Evolutionary conservation across 352 stramenopile genomes (phyloP), one percentile per base, ranked within the genome.

Genomic region (Phytophthora sansomeana): DNA sequence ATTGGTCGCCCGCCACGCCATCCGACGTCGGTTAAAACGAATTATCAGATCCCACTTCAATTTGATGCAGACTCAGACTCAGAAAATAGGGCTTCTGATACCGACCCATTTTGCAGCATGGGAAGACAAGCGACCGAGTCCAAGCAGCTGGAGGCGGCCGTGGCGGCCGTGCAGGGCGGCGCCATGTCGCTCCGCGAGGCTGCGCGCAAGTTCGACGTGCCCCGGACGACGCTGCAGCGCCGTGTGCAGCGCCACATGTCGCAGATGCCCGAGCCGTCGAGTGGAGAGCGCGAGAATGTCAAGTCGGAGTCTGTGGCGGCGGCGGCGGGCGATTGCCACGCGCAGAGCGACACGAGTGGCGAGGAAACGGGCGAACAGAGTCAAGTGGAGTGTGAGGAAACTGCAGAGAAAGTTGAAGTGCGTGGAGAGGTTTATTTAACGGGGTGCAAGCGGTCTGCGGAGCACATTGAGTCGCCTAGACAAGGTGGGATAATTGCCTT

Each of bases 151-250:
- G 75, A 87, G 55, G 75, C 78, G 47, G 86, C 86, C 21, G 90
- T 94, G 50, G 73, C 63, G 2, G 86, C 84, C 24, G 85, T 92
- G 13, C 52, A 77, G 2, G 72, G 72, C 28, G 73, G 78, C 32
- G 75, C 72, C 43, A 88, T 93, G 69, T 87, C 88, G 6, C 77
- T 96, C 24, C 81, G 88, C 11, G 74, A 93, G 65, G 88, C 86
- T 2, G 78, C 88, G 6, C 85, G 86, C 24, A 86, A 81, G 69
- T 91, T 84, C 67, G 67, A 72, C 16, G 80, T 96, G 26, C 75
- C 85, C 3, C 78, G 87, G 21, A 91, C 85, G 13, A 96, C 88
- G 28, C 58, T 96, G 42, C 88, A 96, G 68, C 83, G 88, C 48
- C 89, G 87, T 24, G 70, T 91, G 30, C 53, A 70, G 36, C 61